phyloP scores from a whole-genome alignment of 2,329 filamentous ascomycete genomes.

The Passalora sequoiae region DNA sequence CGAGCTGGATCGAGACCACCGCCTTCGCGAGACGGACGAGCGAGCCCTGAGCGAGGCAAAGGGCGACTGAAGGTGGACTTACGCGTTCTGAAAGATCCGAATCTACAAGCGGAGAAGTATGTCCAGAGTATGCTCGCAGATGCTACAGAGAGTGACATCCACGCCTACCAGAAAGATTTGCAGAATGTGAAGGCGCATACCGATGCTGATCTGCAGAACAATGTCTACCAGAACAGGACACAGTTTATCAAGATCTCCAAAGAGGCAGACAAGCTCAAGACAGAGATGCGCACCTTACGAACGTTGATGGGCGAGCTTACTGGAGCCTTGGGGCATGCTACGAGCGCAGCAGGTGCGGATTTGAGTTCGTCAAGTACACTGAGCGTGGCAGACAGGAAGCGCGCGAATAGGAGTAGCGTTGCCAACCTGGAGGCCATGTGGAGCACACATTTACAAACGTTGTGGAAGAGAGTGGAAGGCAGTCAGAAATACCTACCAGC shows the following conservation, averaged over 20 bases:
- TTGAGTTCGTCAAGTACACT: conserved; percentile 33
- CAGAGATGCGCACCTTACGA: conserved; percentile 85
- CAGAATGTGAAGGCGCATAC: conserved; percentile 73
- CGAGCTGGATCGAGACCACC: conserved; percentile 10
- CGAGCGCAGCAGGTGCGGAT: conserved; percentile 37
- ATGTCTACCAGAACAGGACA: conserved; percentile 86
- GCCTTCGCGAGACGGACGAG: conserved; percentile 28
- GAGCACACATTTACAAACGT: conserved; percentile 64
- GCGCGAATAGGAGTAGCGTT: conserved; percentile 85
- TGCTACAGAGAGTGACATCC: conserved; percentile 81
- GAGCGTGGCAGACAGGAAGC: conserved; percentile 42
- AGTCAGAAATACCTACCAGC: conserved; percentile 96
- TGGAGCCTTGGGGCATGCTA: conserved; percentile 43
- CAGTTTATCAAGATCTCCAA: conserved; percentile 99
- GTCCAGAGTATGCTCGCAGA: conserved; percentile 63
- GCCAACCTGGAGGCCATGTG: conserved; percentile 65
- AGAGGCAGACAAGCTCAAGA: conserved; percentile 95
- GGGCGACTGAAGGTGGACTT: conserved; percentile 64
- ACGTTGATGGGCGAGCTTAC: conserved; percentile 89
- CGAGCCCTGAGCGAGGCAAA: conserved; percentile 29
- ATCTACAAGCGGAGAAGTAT: conserved; percentile 70
- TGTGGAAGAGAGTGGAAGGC: conserved; percentile 97
- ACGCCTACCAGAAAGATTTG: conserved; percentile 70
- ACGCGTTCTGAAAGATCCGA: conserved; percentile 72
- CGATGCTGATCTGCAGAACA: conserved; percentile 81